Percentiles rank a stretch among this genome's conserved stretches.
These are phyloP conservation scores for Fusarium sp. DNA, from an alignment of 2,329 filamentous ascomycete genomes.

Conservation along the genomic window DNA sequence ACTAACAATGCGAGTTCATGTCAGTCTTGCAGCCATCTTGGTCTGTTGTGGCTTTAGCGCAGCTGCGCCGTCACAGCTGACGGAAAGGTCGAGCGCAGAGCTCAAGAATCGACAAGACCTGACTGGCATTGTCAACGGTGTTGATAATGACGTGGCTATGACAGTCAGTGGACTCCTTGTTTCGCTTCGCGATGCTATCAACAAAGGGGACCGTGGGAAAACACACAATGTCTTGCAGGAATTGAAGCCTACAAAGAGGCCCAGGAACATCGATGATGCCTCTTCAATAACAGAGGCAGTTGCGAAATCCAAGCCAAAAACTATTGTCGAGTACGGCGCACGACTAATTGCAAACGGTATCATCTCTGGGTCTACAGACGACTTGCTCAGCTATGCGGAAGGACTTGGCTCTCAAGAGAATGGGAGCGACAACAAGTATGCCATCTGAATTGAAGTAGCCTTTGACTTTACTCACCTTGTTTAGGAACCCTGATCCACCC, in stretches of 20 bases:
- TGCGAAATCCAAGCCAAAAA: background rate
- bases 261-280: background rate
- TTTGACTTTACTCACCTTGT: background rate
- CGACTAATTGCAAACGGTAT: slow-evolving; percentile 2
- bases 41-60: background rate
- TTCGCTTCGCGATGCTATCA: background rate
- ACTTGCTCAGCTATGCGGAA: background rate
- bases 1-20: background rate
- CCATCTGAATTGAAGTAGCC: fast-evolving
- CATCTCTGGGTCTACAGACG: background rate
- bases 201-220: background rate
- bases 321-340: background rate
- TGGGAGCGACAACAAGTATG: background rate
- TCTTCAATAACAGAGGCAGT: background rate
- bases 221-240: background rate
- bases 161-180: background rate
- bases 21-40: background rate
- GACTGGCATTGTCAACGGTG: background rate
- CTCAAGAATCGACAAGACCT: background rate
- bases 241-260: background rate
- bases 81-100: background rate
- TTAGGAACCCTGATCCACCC: background rate
- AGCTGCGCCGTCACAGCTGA: background rate
- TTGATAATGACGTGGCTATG: background rate
- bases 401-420: background rate